Evolutionary conservation across 768 basidiomycete genomes (phyloP).

Genomic region (Suillus spraguei): DNA sequence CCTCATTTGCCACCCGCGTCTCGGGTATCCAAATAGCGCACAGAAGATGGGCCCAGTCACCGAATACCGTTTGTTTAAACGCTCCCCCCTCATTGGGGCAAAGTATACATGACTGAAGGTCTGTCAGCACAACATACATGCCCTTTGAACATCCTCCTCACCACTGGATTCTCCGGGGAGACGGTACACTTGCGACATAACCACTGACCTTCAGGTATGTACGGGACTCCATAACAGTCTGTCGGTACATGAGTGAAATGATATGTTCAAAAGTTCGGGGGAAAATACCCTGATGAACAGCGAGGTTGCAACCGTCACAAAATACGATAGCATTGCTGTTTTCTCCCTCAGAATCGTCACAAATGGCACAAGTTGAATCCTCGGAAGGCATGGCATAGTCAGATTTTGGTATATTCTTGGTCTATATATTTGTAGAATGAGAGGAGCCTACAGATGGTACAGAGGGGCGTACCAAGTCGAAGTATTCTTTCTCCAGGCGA

Average conservation of each 20-base stretch:
- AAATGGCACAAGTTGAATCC: conserved; percentile 95
- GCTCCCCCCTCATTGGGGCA: conserved; percentile 98
- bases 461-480: conserved; percentile 71
- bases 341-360: conserved; percentile 98
- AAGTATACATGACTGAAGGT: conserved; percentile 81
- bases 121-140: not conserved
- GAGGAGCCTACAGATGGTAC: conserved; percentile 8
- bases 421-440: conserved; percentile 46
- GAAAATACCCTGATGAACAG: conserved; percentile 95
- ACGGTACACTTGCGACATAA: conserved; percentile 98
- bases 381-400: conserved; percentile 88
- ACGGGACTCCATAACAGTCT: conserved; percentile 99
- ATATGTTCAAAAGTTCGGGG: not conserved
- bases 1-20: conserved; percentile 87
- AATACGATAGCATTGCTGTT: conserved; percentile 99
- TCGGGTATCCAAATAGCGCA: conserved; percentile 99
- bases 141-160: conserved; percentile 40
- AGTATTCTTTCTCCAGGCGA: conserved; percentile 98
- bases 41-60: conserved; percentile 94
- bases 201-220: conserved; percentile 99
- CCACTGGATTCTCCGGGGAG: conserved; percentile 94
- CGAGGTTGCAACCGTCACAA: conserved; percentile 98
- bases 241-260: conserved; percentile 4
- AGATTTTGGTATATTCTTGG: conserved; percentile 90
- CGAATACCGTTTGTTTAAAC: conserved; percentile 93